Evolutionary conservation across 1,139 yeast genomes (phyloP).

Genomic region (Saccharomyces uvarum): DNA sequence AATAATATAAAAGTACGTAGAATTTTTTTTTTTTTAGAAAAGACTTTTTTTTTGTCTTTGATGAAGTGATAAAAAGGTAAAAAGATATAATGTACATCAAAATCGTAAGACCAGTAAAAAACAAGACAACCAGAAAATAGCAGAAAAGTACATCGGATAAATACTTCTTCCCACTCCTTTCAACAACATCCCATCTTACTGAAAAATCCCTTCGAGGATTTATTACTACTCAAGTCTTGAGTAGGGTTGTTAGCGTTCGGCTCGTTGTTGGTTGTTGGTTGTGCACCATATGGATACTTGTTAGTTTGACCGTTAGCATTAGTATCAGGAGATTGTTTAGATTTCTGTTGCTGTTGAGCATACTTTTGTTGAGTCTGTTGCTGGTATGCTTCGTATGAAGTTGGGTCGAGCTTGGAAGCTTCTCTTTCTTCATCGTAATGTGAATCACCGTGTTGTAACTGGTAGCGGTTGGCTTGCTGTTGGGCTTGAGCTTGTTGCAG

Average conservation of each 20-base stretch:
- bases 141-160: not conserved
- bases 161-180: not conserved
- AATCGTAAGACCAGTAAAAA: not conserved
- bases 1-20: not conserved
- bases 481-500: not conserved
- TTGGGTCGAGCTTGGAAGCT: constrained; percentile 27
- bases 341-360: constrained; percentile 26
- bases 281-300: constrained; percentile 19
- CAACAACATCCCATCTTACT: constrained; percentile 36
- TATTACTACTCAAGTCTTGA: constrained; percentile 20
- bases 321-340: constrained; percentile 4
- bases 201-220: constrained; percentile 35
- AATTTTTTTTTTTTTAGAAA: not conserved
- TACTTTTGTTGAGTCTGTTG: constrained; percentile 32
- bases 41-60: not conserved
- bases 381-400: constrained; percentile 34
- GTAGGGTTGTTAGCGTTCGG: constrained; percentile 1
- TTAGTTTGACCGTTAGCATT: constrained; percentile 12
- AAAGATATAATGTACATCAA: constrained; percentile 1
- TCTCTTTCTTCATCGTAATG: constrained; percentile 3
- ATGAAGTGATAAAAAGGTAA: not conserved
- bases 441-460: constrained; percentile 9
- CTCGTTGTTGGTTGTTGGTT: constrained; percentile 22
- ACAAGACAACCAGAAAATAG: not conserved
- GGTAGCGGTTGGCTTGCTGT: constrained; percentile 2